Percentiles rank a stretch among this genome's conserved stretches.
phyloP scores from a whole-genome alignment of 805 yeast genomes.

The Debaryomyces prosopidis region DNA sequence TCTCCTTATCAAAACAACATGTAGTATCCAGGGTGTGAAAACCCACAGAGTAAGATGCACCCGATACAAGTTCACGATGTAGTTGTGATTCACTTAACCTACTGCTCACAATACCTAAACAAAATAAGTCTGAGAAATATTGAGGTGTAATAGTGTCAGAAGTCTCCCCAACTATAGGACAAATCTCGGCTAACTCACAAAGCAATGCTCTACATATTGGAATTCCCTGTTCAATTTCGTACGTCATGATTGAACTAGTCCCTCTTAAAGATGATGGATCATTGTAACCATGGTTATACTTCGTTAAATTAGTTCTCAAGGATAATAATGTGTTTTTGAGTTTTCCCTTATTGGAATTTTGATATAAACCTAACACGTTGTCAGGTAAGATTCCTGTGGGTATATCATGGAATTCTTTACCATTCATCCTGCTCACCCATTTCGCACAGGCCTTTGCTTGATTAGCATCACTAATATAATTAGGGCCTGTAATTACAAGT shows the following conservation, averaged over 20 bases:
- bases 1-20: constrained; percentile 17
- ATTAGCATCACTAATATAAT: constrained; percentile 23
- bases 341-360: constrained; percentile 4
- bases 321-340: constrained; percentile 23
- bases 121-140: constrained; percentile 47
- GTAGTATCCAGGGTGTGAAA: constrained; percentile 30
- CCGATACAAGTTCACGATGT: constrained; percentile 53
- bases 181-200: constrained; percentile 38
- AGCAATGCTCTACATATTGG: constrained; percentile 41
- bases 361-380: constrained; percentile 1
- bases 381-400: constrained; percentile 4
- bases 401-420: constrained; percentile 12
- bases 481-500: constrained; percentile 44
- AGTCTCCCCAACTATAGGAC: constrained; percentile 47
- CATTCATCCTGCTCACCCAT: constrained; percentile 32
- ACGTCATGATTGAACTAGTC: constrained; percentile 18
- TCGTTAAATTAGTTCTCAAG: constrained; percentile 39
- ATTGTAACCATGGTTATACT: constrained; percentile 18
- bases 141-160: constrained; percentile 53
- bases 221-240: constrained; percentile 39
- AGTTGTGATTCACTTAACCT: constrained; percentile 48
- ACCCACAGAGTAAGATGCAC: constrained; percentile 51
- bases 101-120: constrained; percentile 45
- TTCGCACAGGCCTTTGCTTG: constrained; percentile 43
- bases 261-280: constrained; percentile 2